Percentiles rank a stretch among this genome's conserved stretches.
Evolutionary conservation across 169 alveolate genomes (phyloP).

Genomic region (Besnoitia besnoiti): DNA sequence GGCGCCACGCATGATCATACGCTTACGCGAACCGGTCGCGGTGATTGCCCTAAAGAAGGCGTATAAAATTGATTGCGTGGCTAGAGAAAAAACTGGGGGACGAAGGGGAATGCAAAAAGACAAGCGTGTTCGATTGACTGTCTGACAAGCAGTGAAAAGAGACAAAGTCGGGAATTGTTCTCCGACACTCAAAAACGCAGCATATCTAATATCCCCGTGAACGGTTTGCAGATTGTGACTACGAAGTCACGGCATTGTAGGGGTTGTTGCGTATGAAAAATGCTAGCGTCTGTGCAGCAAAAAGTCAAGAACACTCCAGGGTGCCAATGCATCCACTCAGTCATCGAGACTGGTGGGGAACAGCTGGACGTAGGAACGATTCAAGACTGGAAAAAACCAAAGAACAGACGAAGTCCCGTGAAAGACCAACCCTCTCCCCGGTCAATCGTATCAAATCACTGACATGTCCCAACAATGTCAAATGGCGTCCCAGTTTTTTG

Average conservation of each 20-base stretch:
- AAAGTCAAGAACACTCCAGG: not conserved
- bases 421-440: not conserved
- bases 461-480: not conserved
- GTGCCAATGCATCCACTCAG: not conserved
- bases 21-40: too few relatives aligned
- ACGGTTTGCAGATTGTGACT: not conserved
- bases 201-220: not conserved
- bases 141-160: not conserved
- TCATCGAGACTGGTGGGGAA: not conserved
- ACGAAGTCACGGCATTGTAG: too few relatives aligned
- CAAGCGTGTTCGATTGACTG: not conserved
- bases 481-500: not conserved
- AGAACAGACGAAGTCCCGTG: not conserved
- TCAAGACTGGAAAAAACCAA: not conserved
- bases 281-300: not conserved
- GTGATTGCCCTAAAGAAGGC: too few relatives aligned
- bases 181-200: not conserved
- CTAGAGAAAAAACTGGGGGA: too few relatives aligned
- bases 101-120: not conserved
- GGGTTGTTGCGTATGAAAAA: not conserved
- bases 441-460: not conserved
- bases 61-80: too few relatives aligned
- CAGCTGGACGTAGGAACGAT: not conserved
- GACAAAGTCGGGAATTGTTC: not conserved
- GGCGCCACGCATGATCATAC: too few relatives aligned